These are phyloP conservation scores for Rhizopogon sp. DNA, from an alignment of 768 basidiomycete genomes.

Conservation along the genomic window DNA sequence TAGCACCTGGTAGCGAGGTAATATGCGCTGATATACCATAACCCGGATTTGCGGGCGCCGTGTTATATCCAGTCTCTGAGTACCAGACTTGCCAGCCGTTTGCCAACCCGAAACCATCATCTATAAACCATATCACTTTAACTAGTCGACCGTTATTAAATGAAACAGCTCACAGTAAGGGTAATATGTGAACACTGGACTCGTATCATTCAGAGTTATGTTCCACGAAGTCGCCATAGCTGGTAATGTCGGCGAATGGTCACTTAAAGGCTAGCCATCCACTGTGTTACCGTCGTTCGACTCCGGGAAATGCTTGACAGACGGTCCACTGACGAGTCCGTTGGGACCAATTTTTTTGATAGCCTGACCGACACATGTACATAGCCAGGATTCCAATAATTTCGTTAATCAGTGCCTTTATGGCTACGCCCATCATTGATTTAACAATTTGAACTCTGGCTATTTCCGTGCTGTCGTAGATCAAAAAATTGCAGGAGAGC, in stretches of 20 bases:
- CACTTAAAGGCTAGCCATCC: not conserved
- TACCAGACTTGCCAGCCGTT: constrained; percentile 14
- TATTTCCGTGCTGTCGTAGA: no score
- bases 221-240: constrained; percentile 3
- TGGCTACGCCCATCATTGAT: no score
- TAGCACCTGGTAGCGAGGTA: constrained; percentile 19
- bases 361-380: no score
- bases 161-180: constrained; percentile 4
- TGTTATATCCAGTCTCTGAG: constrained; percentile 7
- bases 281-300: not conserved
- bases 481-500: no score
- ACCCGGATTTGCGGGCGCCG: not conserved
- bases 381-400: no score
- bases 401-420: no score
- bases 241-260: not conserved
- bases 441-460: no score
- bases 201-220: constrained; percentile 6
- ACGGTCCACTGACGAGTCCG: no score
- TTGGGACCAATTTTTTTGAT: no score
- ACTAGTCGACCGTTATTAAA: not conserved
- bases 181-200: constrained; percentile 1
- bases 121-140: not conserved
- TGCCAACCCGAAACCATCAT: constrained; percentile 8
- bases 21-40: constrained; percentile 3
- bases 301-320: not conserved